Evolutionary conservation across 202 grass and related monocot genomes (phyloP), one percentile per base, ranked within the genome.

Genomic region (Zizania palustris): DNA sequence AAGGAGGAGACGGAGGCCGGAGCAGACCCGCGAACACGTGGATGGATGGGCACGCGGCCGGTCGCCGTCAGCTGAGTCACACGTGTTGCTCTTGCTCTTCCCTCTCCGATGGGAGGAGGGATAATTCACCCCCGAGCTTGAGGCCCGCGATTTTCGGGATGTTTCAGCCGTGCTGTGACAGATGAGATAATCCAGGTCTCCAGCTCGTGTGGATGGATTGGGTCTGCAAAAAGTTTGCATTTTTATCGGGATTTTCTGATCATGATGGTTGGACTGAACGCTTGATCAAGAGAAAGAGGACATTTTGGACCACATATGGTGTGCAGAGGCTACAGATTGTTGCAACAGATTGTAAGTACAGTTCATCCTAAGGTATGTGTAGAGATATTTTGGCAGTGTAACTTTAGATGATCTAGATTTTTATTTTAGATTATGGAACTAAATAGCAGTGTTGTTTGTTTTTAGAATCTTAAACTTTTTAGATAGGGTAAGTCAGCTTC

Each of bases 31-130:
- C 40, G 45, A 60, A 89, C 83, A 87, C 86, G 86, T 87, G 83
- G 86, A 80, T 56, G 82, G 88, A 88, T 85, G 83, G 85, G 74
- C 69, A 50, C 50, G 51, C 76, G 82, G 67, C 54, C 38, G 44
- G 77, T 83, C 85, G 74, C 45, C 37, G 77, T 79, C 72, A n/a
- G 59, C 76, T 61, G 65, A 67, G 86, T 84, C 86, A 76, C 80
- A 67, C 2, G 15, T 8, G 15, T 28, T 28, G 28, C 28, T 28
- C 28, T 28, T 28, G 28, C 28, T 28, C 28, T 28, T 28, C 28
- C 28, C 28, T 28, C 28, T 28, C 28, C 1, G 28, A 16, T 40
- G 20, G 56, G 59, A 22, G 66, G 75, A 68, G 2, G 13, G 34
- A 3, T 11, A 0, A 51, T 2, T 64, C 53, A 73, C 6, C 28